Evolutionary conservation across 75 land plant genomes (phyloP), one percentile per base, ranked within the genome.

Genomic region (Larix kaempferi): DNA sequence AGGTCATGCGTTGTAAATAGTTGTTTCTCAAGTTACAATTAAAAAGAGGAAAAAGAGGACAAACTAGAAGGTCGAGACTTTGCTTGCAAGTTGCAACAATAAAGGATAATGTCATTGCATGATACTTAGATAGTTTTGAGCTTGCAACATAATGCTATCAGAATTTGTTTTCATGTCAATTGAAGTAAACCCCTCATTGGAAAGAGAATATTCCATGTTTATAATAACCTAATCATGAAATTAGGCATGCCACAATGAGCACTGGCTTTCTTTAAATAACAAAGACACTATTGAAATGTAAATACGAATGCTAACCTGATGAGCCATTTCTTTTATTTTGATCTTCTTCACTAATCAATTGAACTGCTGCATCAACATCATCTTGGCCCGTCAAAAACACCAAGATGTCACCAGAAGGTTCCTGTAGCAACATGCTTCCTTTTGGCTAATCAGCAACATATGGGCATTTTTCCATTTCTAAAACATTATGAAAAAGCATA

Each of bases 361-460:
- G 88, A 55, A 89, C 82, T 25, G 89, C 90, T 26, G 92, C 92
- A 83, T 96, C 97, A 77, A 96, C 93, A 80, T 96, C 99, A 82
- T 96, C 95, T 88, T 96, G 95, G 74, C 99, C 99, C 0, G 99
- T 96, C 27, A 96, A 85, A 74, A 96, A 96, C 27, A 96, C 95
- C 63, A 96, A 78, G 55, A 96, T 87, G 86, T 96, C 98, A 11
- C 99, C 99, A 59, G 80, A 78, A 6, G 89, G 86, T 77, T 96
- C 98, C 96, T 96, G 77, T 17, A 76, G 57, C 27, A 19, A 35
- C 29, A 71, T 64, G 80, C 44, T 44, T 35, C 27, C 14, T 4
- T 77, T 56, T 15, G 19, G 16, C 26, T 10, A 11, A 19, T 35
- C 23, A 69, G 21, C n/a, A 41, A 69, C 22, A 7, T 39, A 69